Conservation (phyloP, 768 basidiomycete genomes). For the Jaapia argillacea region DNA sequence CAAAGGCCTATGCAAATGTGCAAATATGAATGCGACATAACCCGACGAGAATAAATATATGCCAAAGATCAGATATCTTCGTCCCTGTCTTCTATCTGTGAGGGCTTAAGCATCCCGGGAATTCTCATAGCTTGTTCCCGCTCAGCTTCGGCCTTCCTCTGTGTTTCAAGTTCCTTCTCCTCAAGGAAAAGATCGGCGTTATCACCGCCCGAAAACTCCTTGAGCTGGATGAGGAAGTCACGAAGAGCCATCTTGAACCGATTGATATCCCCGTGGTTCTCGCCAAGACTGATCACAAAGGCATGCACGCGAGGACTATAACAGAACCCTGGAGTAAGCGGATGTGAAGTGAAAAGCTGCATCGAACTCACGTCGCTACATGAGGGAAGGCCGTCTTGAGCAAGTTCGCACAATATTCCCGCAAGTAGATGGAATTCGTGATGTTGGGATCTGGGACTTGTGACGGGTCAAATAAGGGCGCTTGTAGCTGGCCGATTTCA, state of each 20-base stretch:
- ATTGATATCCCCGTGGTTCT: slow-evolving; percentile 70
- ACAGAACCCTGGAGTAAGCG: not conserved
- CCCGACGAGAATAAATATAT: too few relatives aligned
- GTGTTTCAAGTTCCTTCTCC: slow-evolving; percentile 85
- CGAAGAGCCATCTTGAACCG: slow-evolving; percentile 91
- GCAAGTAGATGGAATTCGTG: slow-evolving; percentile 71
- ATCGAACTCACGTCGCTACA: slow-evolving; percentile 62
- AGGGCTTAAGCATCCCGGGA: slow-evolving; percentile 97
- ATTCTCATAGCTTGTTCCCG: slow-evolving; percentile 86
- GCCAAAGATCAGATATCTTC: slow-evolving; percentile 53
- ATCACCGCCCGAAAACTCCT: slow-evolving; percentile 90
- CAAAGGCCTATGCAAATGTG: too few relatives aligned
- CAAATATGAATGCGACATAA: too few relatives aligned
- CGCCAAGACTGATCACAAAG: slow-evolving; percentile 60
- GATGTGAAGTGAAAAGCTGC: not conserved
- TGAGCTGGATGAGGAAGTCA: slow-evolving; percentile 96
- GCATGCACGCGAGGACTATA: slow-evolving; percentile 57
- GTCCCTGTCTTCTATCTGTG: slow-evolving; percentile 89
- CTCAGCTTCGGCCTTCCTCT: slow-evolving; percentile 72
- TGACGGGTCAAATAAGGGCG: slow-evolving; percentile 77
- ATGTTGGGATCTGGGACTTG: slow-evolving; percentile 60
- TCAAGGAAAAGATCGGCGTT: slow-evolving; percentile 89
- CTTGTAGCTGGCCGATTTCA: slow-evolving; percentile 67
- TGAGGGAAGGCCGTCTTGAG: slow-evolving; percentile 89
- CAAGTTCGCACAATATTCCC: slow-evolving; percentile 79